A percentile compares a stretch with the other conserved stretches of the same genome.
These are phyloP conservation scores for Cercospora brassicicola DNA, from an alignment of 2,329 filamentous ascomycete genomes.

Conservation along the genomic window DNA sequence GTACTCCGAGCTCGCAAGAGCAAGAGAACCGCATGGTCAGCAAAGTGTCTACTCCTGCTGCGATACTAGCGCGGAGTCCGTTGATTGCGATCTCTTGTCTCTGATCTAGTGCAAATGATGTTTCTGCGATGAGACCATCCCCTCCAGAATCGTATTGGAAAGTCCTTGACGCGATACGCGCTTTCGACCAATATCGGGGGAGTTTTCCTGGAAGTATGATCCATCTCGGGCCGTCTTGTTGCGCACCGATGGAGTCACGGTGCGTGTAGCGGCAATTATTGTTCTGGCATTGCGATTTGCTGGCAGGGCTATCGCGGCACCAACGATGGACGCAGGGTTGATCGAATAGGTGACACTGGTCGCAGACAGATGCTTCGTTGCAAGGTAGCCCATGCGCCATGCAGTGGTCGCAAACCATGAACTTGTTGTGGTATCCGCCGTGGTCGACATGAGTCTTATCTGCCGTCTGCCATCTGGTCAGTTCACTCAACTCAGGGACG, in stretches of 20 bases:
- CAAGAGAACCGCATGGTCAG: too few species aligned
- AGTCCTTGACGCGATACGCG: too few species aligned
- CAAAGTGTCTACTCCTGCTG: too few species aligned
- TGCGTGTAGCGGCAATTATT: constrained; percentile 14
- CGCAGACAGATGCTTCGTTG: constrained; percentile 23
- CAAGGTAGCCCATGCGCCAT: constrained; percentile 15
- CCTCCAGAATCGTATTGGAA: too few species aligned
- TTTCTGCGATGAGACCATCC: too few species aligned
- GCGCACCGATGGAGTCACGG: neutral
- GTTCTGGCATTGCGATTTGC: constrained; percentile 4
- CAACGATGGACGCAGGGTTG: constrained; percentile 20
- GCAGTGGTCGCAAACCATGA: constrained; percentile 26
- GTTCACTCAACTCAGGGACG: neutral
- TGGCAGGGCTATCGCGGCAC: constrained; percentile 10
- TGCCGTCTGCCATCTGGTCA: neutral
- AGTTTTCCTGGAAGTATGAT: too few species aligned
- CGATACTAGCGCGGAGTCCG: too few species aligned
- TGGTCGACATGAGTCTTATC: neutral
- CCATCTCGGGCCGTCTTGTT: too few species aligned
- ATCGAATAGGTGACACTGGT: constrained; percentile 6
- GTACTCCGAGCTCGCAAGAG: too few species aligned
- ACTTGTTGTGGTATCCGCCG: constrained; percentile 8
- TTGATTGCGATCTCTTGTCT: too few species aligned
- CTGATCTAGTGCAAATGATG: too few species aligned
- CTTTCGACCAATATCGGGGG: too few species aligned